These are phyloP conservation scores for Torulaspora indica DNA, from an alignment of 805 yeast genomes.

Conservation along the genomic window DNA sequence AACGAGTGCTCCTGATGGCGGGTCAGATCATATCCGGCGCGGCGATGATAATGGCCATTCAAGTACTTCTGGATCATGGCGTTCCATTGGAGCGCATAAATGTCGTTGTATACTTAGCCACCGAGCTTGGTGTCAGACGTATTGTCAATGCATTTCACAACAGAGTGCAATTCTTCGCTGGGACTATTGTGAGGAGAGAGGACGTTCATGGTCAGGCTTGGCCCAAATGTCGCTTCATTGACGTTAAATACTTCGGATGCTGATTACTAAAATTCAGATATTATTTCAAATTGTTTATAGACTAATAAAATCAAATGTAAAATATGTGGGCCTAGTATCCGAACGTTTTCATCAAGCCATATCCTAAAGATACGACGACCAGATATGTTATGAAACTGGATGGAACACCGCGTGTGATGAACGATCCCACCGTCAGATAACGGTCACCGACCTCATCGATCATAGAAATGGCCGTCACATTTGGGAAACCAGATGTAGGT, in stretches of 20 bases:
- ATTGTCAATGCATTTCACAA: slow-evolving; percentile 66
- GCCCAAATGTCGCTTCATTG: slow-evolving; percentile 66
- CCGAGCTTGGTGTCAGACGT: slow-evolving; percentile 72
- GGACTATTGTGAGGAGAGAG: slow-evolving; percentile 50
- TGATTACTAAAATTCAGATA: slow-evolving; percentile 5
- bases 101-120: slow-evolving; percentile 66
- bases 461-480: slow-evolving; percentile 93
- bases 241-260: slow-evolving; percentile 69
- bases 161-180: slow-evolving; percentile 62
- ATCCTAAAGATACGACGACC: slow-evolving; percentile 76
- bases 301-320: slow-evolving; percentile 1
- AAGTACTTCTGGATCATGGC: slow-evolving; percentile 78
- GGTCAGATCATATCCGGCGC: slow-evolving; percentile 91
- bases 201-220: slow-evolving; percentile 47
- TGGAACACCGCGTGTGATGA: slow-evolving; percentile 88
- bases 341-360: slow-evolving; percentile 56
- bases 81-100: slow-evolving; percentile 57
- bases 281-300: slow-evolving; percentile 3
- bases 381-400: slow-evolving; percentile 70
- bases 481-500: slow-evolving; percentile 97
- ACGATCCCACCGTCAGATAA: slow-evolving; percentile 78
- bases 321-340: slow-evolving; percentile 38
- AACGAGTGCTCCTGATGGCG: slow-evolving; percentile 65
- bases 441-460: slow-evolving; percentile 89
- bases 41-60: slow-evolving; percentile 90